A percentile compares a stretch with the other conserved stretches of the same genome.
phyloP scores from a whole-genome alignment of 2,329 filamentous ascomycete species.

The Scopulariopsis brevicaulis region DNA sequence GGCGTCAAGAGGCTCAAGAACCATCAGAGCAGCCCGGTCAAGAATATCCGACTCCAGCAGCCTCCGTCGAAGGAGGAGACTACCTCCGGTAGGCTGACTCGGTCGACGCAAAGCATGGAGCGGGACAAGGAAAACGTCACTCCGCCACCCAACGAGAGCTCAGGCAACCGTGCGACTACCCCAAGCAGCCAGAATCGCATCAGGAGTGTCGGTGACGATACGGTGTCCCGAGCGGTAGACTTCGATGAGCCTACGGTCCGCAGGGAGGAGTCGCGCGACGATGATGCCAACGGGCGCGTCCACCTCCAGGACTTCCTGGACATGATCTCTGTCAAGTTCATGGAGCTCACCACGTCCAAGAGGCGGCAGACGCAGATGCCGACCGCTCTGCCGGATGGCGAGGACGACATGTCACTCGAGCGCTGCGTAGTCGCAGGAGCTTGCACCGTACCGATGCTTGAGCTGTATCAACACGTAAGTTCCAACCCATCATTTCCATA shows the following conservation, averaged over 20 bases:
- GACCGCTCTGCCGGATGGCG: slow-evolving; percentile 29
- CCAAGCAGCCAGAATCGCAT: slow-evolving; percentile 45
- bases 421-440: slow-evolving; percentile 78
- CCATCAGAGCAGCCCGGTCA: slow-evolving; percentile 66
- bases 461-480: slow-evolving; percentile 59
- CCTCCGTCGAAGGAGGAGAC: slow-evolving; percentile 58
- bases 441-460: slow-evolving; percentile 84
- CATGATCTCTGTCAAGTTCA: slow-evolving; percentile 93
- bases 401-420: slow-evolving; percentile 52
- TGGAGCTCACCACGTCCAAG: slow-evolving; percentile 96
- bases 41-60: slow-evolving; percentile 58
- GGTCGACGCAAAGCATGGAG: slow-evolving; percentile 35
- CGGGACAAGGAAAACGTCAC: slow-evolving; percentile 24
- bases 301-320: slow-evolving; percentile 88
- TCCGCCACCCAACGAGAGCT: neutral
- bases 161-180: slow-evolving; percentile 33
- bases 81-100: slow-evolving; percentile 45
- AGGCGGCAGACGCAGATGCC: slow-evolving; percentile 72
- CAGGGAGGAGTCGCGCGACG: slow-evolving; percentile 28
- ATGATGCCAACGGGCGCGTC: slow-evolving; percentile 47
- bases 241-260: slow-evolving; percentile 28
- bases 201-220: slow-evolving; percentile 34
- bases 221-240: slow-evolving; percentile 30
- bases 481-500: neutral
- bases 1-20: slow-evolving; percentile 59